Evolutionary conservation across 176 grass and related monocot species (phyloP).

Genomic region (Triticum turgidum): DNA sequence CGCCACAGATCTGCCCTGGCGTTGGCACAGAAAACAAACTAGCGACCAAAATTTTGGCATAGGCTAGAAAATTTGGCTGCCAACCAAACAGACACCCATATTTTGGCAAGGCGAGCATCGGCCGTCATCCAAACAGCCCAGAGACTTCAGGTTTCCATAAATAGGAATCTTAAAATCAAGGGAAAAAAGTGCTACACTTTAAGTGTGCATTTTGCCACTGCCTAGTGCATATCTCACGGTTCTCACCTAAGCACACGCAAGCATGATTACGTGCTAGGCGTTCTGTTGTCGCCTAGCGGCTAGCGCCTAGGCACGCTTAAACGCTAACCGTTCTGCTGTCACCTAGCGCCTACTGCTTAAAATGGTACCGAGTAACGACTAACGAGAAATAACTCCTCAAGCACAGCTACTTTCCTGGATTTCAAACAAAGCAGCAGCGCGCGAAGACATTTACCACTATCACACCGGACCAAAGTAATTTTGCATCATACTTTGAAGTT

Average conservation of each 20-base stretch:
- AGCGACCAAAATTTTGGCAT: no score
- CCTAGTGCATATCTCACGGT: background rate
- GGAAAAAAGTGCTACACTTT: background rate
- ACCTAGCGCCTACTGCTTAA: background rate
- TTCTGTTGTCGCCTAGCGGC: background rate
- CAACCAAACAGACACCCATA: no score
- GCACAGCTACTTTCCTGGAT: background rate
- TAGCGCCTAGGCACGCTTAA: no score
- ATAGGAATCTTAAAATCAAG: background rate
- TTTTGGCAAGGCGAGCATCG: no score
- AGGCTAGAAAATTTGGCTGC: no score
- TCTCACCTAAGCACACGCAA: background rate
- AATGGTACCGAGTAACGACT: background rate
- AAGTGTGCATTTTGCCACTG: background rate
- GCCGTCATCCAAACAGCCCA: no score
- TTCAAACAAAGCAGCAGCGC: background rate
- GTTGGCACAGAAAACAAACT: no score
- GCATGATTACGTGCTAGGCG: background rate
- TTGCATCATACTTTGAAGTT: background rate
- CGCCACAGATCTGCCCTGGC: no score
- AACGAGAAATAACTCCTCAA: background rate
- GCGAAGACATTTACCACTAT: background rate
- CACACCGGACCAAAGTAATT: background rate
- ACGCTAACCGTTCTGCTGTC: no score
- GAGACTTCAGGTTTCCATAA: background rate